phyloP scores from a whole-genome alignment of 106 monocot species.

The Narthecium ossifragum region DNA sequence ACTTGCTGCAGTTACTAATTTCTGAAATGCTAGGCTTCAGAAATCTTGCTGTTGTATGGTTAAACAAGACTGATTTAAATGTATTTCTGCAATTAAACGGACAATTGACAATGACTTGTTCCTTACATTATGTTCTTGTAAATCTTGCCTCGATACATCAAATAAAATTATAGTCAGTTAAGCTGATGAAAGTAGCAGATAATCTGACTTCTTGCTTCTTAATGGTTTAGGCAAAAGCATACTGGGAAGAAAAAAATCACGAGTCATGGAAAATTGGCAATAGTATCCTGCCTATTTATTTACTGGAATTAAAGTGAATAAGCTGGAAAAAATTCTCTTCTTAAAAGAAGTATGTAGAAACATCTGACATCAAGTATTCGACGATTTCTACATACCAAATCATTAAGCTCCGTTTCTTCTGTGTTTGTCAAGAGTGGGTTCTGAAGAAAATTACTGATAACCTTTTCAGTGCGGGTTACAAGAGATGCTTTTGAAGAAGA shows the following conservation, averaged over 20 bases:
- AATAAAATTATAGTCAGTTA: neutral
- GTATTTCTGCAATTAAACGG: neutral
- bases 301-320: neutral
- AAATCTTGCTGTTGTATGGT: too few relatives aligned
- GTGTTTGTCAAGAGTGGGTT: constrained; percentile 44
- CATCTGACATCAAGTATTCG: neutral
- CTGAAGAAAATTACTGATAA: constrained; percentile 50
- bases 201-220: too few relatives aligned
- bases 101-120: neutral
- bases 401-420: constrained; percentile 8
- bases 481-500: constrained; percentile 11
- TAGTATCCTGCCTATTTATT: neutral
- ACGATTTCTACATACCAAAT: constrained; percentile 23
- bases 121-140: neutral
- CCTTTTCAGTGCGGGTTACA: constrained; percentile 41
- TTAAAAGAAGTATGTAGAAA: neutral
- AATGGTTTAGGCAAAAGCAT: too few relatives aligned
- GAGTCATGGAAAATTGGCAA: neutral
- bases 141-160: neutral
- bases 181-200: too few relatives aligned
- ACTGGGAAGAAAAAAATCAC: neutral
- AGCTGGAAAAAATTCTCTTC: too few relatives aligned
- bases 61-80: neutral
- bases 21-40: too few relatives aligned
- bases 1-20: too few relatives aligned